Conservation (phyloP, 352 stramenopile genomes). For the Phytophthora pinifolia region DNA sequence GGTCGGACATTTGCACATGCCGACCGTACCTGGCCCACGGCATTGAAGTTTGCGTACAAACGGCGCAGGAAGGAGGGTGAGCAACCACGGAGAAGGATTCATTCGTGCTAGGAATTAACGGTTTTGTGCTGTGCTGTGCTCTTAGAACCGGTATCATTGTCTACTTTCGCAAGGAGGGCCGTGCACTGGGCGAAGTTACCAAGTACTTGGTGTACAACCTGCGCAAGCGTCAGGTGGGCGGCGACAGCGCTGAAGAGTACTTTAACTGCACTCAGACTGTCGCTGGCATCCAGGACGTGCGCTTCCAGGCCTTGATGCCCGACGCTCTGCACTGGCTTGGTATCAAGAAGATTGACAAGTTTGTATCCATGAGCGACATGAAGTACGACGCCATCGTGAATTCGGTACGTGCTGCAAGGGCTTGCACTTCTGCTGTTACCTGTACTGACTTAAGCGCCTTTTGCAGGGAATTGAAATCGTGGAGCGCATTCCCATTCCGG, state of each 20-base stretch:
- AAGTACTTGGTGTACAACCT: conserved; percentile 99
- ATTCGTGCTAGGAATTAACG: not conserved
- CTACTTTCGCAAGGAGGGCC: conserved; percentile 99
- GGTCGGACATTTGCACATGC: conserved; percentile 99
- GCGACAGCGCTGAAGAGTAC: conserved; percentile 97
- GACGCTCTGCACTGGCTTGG: conserved; percentile 99
- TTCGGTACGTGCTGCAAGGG: conserved; percentile 59
- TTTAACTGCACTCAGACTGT: conserved; percentile 99
- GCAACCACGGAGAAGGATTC: conserved; percentile 4
- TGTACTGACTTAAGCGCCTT: conserved; percentile 9
- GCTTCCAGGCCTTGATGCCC: conserved; percentile 99
- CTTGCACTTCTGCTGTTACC: not conserved
- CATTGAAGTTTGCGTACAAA: conserved; percentile 99
- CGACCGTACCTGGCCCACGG: conserved; percentile 98
- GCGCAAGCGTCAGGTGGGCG: conserved; percentile 97
- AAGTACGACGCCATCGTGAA: conserved; percentile 99
- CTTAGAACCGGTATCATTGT: conserved; percentile 94
- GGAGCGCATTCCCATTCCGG: conserved; percentile 97
- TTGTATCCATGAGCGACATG: conserved; percentile 99
- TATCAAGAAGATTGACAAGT: conserved; percentile 93
- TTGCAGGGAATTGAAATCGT: conserved; percentile 97
- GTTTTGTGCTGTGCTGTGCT: conserved; percentile 1
- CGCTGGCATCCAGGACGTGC: conserved; percentile 96
- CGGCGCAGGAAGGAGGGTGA: conserved; percentile 95
- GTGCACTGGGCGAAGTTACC: conserved; percentile 97